phyloP scores from a whole-genome alignment of 1,284 basidiomycete genomes.

The Chondrostereum purpureum region DNA sequence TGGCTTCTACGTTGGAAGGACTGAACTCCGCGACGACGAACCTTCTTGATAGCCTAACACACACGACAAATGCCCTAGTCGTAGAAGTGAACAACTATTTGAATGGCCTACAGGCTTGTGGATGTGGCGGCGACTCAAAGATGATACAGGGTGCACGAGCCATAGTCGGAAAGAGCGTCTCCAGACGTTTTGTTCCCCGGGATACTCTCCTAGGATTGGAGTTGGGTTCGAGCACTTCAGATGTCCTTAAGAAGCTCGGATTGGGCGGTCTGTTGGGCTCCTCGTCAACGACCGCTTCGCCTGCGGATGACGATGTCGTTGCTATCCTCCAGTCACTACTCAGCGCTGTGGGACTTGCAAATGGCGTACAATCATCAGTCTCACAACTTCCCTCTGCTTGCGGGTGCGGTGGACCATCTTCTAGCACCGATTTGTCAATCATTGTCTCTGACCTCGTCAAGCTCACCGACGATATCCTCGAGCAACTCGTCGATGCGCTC shows the following conservation, averaged over 20 bases:
- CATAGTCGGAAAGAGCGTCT: background rate
- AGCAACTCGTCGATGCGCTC: background rate
- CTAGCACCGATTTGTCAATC: too few relatives aligned
- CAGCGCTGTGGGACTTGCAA: background rate
- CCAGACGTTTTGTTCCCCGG: background rate
- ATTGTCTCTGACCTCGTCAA: background rate
- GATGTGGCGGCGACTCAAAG: background rate
- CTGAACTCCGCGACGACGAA: too few relatives aligned
- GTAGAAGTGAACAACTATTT: too few relatives aligned
- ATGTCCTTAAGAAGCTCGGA: background rate
- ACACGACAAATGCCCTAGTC: too few relatives aligned
- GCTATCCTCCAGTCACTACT: background rate
- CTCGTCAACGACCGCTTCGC: background rate
- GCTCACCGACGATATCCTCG: background rate
- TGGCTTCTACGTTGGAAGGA: too few relatives aligned
- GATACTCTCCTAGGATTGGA: background rate
- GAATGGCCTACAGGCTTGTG: background rate
- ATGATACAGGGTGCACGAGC: background rate
- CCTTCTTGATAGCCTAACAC: too few relatives aligned
- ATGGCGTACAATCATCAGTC: background rate
- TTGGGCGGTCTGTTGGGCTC: background rate
- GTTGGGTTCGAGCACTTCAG: background rate
- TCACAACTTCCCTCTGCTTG: background rate
- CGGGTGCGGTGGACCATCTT: too few relatives aligned
- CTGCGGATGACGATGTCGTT: background rate